phyloP scores from a whole-genome alignment of 192 early-diverging fungal species.

The Kickxella alabastrina region DNA sequence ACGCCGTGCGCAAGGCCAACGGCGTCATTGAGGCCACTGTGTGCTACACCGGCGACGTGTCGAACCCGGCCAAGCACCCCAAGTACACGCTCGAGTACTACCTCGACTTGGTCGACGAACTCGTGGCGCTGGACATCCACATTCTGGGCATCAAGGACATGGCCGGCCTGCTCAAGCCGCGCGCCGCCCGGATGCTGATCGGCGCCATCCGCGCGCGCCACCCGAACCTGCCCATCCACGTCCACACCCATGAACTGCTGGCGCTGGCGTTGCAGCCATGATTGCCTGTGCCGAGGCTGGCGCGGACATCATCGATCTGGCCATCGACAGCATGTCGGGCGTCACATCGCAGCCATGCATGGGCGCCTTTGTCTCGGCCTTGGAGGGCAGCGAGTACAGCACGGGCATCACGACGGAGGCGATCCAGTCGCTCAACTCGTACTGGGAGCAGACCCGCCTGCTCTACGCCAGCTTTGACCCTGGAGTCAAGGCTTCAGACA shows the following conservation, averaged over 20 bases:
- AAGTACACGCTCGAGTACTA: conserved; percentile 93
- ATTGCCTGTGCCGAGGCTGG: conserved; percentile 86
- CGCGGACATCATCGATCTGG: conserved; percentile 90
- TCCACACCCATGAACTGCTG: conserved; percentile 98
- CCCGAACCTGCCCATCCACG: conserved; percentile 90
- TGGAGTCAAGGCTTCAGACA: conserved; percentile 81
- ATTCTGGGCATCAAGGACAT: conserved; percentile 94
- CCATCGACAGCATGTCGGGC: conserved; percentile 93
- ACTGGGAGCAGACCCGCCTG: conserved; percentile 95
- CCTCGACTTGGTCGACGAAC: conserved; percentile 80
- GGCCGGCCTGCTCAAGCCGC: conserved; percentile 94
- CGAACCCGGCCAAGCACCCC: conserved; percentile 67
- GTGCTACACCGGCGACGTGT: conserved; percentile 92
- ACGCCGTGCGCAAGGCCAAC: conserved; percentile 87
- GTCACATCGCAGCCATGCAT: conserved; percentile 95
- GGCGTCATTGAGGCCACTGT: conserved; percentile 92
- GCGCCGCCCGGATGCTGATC: conserved; percentile 81
- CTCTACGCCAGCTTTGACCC: conserved; percentile 97
- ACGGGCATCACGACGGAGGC: conserved; percentile 83
- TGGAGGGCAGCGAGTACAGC: conserved; percentile 73
- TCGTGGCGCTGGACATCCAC: conserved; percentile 89
- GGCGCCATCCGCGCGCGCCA: conserved; percentile 80
- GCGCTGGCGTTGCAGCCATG: conserved; percentile 95
- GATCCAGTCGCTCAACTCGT: conserved; percentile 80
- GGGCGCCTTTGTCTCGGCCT: conserved; percentile 86